Conservation (phyloP, 208 protist genomes). For the Angomonas deanei region DNA sequence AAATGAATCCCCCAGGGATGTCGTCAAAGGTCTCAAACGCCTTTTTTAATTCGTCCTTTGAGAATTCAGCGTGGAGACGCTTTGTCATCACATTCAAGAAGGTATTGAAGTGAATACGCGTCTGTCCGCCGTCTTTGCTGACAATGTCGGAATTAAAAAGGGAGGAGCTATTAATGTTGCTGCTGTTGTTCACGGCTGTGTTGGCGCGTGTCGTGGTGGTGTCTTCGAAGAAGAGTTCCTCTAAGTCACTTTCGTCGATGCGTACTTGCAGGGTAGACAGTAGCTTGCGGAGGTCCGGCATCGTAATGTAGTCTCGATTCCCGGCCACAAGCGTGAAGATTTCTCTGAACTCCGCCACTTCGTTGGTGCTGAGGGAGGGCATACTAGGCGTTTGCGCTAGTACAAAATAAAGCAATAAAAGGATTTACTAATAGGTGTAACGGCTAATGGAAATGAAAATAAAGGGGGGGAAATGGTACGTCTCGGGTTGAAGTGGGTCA, state of each 20-base stretch:
- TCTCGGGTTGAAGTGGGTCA: too few relatives aligned
- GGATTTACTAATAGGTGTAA: background rate
- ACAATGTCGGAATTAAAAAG: background rate
- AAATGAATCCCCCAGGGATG: slow-evolving; percentile 70
- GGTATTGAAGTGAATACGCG: slow-evolving; percentile 10
- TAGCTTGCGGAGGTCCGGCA: slow-evolving; percentile 75
- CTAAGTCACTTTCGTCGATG: slow-evolving; percentile 84
- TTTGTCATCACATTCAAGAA: slow-evolving; percentile 87
- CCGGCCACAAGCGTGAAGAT: slow-evolving; percentile 90
- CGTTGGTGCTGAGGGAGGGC: slow-evolving; percentile 14
- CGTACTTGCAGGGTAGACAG: slow-evolving; percentile 82
- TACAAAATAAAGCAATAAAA: background rate
- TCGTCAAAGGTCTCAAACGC: slow-evolving; percentile 92
- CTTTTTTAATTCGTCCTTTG: slow-evolving; percentile 72
- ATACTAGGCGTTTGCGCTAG: background rate
- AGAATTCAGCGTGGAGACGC: slow-evolving; percentile 83
- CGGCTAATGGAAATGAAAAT: background rate
- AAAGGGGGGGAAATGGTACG: too few relatives aligned
- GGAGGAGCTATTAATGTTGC: background rate
- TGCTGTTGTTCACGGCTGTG: background rate
- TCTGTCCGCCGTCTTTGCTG: background rate
- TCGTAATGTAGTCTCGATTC: slow-evolving; percentile 60
- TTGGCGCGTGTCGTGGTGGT: background rate
- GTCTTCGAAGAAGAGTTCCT: slow-evolving; percentile 71
- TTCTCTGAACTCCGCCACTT: slow-evolving; percentile 87